Base-by-base conservation (phyloP, 2,329 filamentous ascomycete species). In the Pseudogymnoascus sp. region DNA sequence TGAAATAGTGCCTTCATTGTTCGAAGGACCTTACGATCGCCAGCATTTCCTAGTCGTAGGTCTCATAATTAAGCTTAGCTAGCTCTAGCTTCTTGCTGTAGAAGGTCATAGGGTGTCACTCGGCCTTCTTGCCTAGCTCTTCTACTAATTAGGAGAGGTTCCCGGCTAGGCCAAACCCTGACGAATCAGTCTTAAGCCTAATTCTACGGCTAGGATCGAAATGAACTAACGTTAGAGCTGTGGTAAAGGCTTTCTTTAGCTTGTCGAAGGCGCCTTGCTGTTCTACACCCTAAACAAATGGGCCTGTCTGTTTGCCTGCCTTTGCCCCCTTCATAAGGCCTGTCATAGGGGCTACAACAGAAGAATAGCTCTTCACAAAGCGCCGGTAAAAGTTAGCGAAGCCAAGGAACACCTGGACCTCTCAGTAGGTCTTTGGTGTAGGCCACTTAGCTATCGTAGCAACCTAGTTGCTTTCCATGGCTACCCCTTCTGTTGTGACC, bases 1-100 rank as follows among this genome's bases (percentile, higher is more conserved):
- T 11, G 0, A 67, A 26, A 29, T 65, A 59, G 1, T 53, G 4
- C 10, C 64, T n/a, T 61, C 26, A 68, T 2, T 65, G 2, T n/a
- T 37, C 17, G 0, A 69, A 59, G 2, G 59, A 63, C 35, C 44
- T 35, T 0, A 75, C 60, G 31, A 75, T 73, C 1, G 69, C 70
- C 0, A 74, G 60, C 0, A 75, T 66, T 63, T 74, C 71, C 60
- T 74, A 70, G 59, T 75, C 63, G 53, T 75, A 66, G 17, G 72
- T 72, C 7, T 72, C 60, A 59, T 75, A 75, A 53, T 74, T 75
- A 4, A 60, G 65, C 64, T 75, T 61, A 1, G 65, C 64, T 6
- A 50, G 46, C 7, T n/a, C 64, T 7, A 71, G 62, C 44, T 72
- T 74, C 56, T 62, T 64, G 9, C 64, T 72, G 29, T 64, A 69